Conservation (phyloP, 306 rosid genomes). For the Gillenia trifoliata region DNA sequence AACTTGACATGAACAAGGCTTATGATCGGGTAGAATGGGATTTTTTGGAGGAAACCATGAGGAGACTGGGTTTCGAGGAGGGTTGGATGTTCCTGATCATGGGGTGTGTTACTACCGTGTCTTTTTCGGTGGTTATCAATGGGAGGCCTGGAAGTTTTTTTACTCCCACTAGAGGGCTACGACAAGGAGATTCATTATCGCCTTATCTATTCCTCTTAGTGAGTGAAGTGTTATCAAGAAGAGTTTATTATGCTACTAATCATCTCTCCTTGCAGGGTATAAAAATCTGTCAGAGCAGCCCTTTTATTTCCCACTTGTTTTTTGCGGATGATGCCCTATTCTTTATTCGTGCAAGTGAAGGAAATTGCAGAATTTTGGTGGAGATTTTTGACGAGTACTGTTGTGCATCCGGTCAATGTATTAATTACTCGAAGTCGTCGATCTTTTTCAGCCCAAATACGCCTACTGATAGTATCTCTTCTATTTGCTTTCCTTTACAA, state of each 20-base stretch:
- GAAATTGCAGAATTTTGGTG: fast-evolving
- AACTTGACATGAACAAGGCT: not conserved
- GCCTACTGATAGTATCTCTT: fast-evolving
- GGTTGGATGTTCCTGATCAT: not conserved
- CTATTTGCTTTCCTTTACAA: fast-evolving
- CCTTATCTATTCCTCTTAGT: not conserved
- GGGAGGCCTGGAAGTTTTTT: not conserved
- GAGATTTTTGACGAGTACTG: not conserved
- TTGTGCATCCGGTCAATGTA: not conserved
- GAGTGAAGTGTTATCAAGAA: not conserved
- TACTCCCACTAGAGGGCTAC: not conserved
- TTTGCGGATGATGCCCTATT: not conserved
- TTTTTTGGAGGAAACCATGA: not conserved
- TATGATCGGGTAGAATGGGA: not conserved
- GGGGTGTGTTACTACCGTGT: too few species aligned
- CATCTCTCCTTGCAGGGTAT: not conserved
- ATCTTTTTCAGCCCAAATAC: not conserved
- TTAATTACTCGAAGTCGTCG: not conserved
- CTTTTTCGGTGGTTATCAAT: not conserved
- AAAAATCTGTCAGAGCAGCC: fast-evolving
- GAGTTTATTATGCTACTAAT: not conserved
- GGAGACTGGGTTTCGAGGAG: not conserved
- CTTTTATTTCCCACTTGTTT: not conserved
- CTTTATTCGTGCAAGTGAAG: not conserved
- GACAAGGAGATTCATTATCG: not conserved